A percentile compares a stretch with the other conserved stretches of the same genome.
Evolutionary conservation across 805 yeast genomes (phyloP).

Genomic region (Zygosaccharomyces bisporus): DNA sequence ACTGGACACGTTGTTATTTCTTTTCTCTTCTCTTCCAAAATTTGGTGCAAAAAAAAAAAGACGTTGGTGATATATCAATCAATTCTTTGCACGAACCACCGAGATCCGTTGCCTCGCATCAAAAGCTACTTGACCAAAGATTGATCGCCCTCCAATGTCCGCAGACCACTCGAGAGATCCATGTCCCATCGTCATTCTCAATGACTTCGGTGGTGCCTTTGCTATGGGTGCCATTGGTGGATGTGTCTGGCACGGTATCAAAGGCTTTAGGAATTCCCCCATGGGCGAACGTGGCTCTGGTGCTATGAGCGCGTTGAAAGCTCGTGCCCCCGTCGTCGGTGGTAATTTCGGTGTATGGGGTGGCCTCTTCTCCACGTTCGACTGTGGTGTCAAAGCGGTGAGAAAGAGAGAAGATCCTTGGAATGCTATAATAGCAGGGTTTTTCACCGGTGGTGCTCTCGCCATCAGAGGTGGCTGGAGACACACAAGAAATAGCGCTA

Average conservation of each 20-base stretch:
- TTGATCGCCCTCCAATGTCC: slow-evolving; percentile 47
- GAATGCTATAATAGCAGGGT: slow-evolving; percentile 97
- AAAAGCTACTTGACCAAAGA: neutral
- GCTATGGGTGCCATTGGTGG: slow-evolving; percentile 99
- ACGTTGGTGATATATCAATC: neutral
- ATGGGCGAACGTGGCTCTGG: slow-evolving; percentile 92
- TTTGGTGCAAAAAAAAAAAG: neutral
- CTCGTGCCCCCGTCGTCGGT: slow-evolving; percentile 97
- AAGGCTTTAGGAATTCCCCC: slow-evolving; percentile 98
- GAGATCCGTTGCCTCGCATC: neutral
- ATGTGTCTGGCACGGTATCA: slow-evolving; percentile 97
- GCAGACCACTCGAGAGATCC: slow-evolving; percentile 99
- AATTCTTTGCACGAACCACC: neutral
- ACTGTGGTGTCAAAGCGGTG: slow-evolving; percentile 90
- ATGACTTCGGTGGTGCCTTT: slow-evolving; percentile 98
- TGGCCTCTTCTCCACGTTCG: slow-evolving; percentile 92
- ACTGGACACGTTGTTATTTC: neutral
- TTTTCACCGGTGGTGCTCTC: slow-evolving; percentile 95
- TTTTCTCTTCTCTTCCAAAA: neutral
- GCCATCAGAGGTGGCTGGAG: slow-evolving; percentile 99
- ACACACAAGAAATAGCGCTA: slow-evolving; percentile 93
- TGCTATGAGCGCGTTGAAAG: slow-evolving; percentile 82
- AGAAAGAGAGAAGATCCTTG: slow-evolving; percentile 98
- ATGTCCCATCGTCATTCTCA: slow-evolving; percentile 92
- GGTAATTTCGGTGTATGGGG: slow-evolving; percentile 99